Conservation (phyloP, 116 monocot genomes). For the Dioscorea cayenensis region DNA sequence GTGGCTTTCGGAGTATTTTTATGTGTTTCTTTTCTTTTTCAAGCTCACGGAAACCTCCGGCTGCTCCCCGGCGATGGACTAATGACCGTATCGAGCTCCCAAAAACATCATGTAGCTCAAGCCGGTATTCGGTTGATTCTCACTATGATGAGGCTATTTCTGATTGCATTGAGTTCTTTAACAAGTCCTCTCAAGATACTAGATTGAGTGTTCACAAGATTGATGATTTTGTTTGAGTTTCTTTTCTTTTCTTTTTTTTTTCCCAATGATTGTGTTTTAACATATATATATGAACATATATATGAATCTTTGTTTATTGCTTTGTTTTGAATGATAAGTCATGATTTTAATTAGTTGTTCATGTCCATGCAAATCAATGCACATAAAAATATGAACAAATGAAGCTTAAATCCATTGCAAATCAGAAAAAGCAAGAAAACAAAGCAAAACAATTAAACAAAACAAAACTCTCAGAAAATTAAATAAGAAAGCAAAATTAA, state of each 20-base stretch:
- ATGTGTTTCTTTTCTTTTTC: slow-evolving; percentile 20
- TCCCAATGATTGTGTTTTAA: too few species aligned
- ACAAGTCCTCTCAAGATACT: slow-evolving; percentile 12
- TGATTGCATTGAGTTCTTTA: slow-evolving; percentile 30
- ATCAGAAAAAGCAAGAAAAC: too few species aligned
- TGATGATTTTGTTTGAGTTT: slow-evolving; percentile 2
- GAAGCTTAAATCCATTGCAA: too few species aligned
- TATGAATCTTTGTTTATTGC: too few species aligned
- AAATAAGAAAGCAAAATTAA: too few species aligned
- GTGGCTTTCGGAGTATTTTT: slow-evolving; percentile 7
- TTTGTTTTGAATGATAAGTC: too few species aligned
- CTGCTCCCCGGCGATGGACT: not conserved
- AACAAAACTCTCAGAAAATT: too few species aligned
- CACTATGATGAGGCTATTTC: slow-evolving; percentile 23
- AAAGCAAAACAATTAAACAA: too few species aligned
- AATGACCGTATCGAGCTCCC: not conserved
- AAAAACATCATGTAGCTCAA: slow-evolving; percentile 3
- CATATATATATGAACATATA: too few species aligned
- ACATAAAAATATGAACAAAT: too few species aligned
- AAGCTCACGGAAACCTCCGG: not conserved
- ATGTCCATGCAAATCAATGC: too few species aligned
- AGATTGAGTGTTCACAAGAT: not conserved
- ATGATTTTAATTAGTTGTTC: too few species aligned
- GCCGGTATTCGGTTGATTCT: slow-evolving; percentile 7
- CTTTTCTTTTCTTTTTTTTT: not conserved